phyloP scores from a whole-genome alignment of 2,329 filamentous ascomycete genomes.

The Ophiocordyceps australis region DNA sequence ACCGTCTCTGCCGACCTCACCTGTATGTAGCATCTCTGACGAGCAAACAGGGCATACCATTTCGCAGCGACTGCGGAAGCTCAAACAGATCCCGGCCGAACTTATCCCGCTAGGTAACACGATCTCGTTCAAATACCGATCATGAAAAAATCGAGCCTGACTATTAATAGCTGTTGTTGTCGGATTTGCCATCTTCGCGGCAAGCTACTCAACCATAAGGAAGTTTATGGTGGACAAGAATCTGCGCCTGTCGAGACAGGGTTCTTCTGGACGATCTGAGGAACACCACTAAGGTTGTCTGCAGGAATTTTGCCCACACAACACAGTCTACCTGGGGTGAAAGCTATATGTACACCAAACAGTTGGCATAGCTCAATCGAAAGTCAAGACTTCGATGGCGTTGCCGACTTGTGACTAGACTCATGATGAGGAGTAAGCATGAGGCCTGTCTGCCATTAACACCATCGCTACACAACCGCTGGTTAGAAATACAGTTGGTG shows the following conservation, averaged over 20 bases:
- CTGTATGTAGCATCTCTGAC: no score
- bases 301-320: no score
- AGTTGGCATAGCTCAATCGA: no score
- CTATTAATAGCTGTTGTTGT: constrained; percentile 57
- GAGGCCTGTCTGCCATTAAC: constrained; percentile 14
- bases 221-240: constrained; percentile 86
- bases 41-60: constrained; percentile 98
- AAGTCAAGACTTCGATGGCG: constrained; percentile 1
- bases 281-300: constrained; percentile 13
- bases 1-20: no score
- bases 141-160: not conserved
- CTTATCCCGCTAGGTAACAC: constrained; percentile 75
- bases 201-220: constrained; percentile 60
- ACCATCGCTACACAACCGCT: constrained; percentile 29
- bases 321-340: no score
- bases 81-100: constrained; percentile 85
- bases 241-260: constrained; percentile 67
- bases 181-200: constrained; percentile 64
- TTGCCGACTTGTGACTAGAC: not conserved
- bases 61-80: constrained; percentile 79
- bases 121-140: not conserved
- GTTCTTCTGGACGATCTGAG: constrained; percentile 21
- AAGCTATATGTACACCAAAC: no score
- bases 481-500: no score
- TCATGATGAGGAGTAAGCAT: constrained; percentile 2